Conservation (phyloP, 441 rosid species). For the Corymbia citriodora region DNA sequence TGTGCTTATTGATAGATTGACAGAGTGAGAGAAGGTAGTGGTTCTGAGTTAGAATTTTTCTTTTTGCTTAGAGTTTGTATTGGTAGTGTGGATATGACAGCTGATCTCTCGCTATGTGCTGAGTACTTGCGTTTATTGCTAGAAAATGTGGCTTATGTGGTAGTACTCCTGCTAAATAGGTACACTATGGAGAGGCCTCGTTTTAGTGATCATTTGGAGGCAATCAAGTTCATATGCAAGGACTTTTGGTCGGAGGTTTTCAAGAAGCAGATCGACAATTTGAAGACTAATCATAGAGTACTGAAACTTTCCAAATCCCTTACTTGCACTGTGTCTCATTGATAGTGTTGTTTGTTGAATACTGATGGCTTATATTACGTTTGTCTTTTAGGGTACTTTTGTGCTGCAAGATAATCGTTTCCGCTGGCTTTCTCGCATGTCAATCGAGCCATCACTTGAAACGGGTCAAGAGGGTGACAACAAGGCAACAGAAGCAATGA, state of each 20-base stretch:
- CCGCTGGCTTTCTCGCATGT: constrained; percentile 82
- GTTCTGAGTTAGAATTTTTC: background rate
- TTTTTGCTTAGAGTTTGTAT: background rate
- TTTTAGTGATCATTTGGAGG: constrained; percentile 88
- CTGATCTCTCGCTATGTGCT: background rate
- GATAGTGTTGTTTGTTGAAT: background rate
- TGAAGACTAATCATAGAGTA: constrained; percentile 95
- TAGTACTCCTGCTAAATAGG: constrained; percentile 19
- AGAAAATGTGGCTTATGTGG: background rate
- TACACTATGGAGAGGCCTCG: constrained; percentile 96
- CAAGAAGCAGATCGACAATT: constrained; percentile 97
- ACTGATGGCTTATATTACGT: background rate
- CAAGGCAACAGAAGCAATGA: constrained; percentile 66
- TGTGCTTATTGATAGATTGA: background rate
- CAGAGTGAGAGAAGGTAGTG: background rate
- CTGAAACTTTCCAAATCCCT: background rate
- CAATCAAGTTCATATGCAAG: constrained; percentile 97
- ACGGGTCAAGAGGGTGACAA: constrained; percentile 50
- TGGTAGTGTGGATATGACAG: background rate
- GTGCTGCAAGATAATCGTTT: constrained; percentile 94
- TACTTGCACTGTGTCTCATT: background rate
- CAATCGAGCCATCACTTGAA: constrained; percentile 56
- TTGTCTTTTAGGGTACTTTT: constrained; percentile 79
- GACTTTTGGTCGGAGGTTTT: constrained; percentile 97
- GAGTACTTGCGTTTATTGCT: background rate